These are phyloP conservation scores for Thozetella sp. DNA, from an alignment of 495 filamentous ascomycete genomes.

Conservation along the genomic window DNA sequence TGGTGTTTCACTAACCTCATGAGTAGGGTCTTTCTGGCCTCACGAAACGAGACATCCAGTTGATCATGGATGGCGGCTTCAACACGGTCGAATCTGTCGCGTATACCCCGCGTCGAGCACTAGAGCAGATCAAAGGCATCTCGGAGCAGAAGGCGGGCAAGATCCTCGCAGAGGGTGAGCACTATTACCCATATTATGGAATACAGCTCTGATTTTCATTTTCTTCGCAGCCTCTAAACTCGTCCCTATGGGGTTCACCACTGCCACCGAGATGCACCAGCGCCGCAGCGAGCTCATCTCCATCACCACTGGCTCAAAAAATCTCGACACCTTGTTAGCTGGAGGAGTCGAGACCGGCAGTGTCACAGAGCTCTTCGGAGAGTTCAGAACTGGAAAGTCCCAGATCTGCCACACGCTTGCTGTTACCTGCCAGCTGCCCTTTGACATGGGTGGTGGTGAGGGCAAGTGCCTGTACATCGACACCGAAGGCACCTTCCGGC, in stretches of 20 bases:
- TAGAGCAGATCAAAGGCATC: conserved; percentile 96
- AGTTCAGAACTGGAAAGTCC: conserved; percentile 97
- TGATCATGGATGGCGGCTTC: conserved; percentile 88
- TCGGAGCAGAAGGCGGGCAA: conserved; percentile 95
- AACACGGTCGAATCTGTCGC: conserved; percentile 95
- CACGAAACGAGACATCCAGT: conserved; percentile 91
- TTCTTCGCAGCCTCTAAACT: conserved; percentile 76
- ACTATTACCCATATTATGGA: background rate
- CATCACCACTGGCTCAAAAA: conserved; percentile 96
- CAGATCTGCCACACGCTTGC: conserved; percentile 99
- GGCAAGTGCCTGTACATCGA: conserved; percentile 99
- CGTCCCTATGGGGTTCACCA: conserved; percentile 98
- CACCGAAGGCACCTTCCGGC: conserved; percentile 95
- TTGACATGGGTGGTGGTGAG: conserved; percentile 98
- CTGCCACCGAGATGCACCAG: conserved; percentile 99
- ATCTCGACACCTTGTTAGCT: conserved; percentile 91
- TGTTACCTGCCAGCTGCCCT: conserved; percentile 94
- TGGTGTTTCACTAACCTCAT: conserved; percentile 10
- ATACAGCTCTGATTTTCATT: conserved; percentile 9
- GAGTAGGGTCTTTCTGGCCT: conserved; percentile 78
- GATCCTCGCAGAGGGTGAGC: conserved; percentile 83
- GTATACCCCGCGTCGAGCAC: conserved; percentile 83
- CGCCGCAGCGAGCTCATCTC: conserved; percentile 95
- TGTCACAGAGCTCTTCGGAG: conserved; percentile 98
- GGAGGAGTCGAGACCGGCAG: conserved; percentile 96